A percentile compares a stretch with the other conserved stretches of the same genome.
These are phyloP conservation scores for Vigna reflexopilosa DNA, from an alignment of 306 rosid genomes.

Conservation along the genomic window DNA sequence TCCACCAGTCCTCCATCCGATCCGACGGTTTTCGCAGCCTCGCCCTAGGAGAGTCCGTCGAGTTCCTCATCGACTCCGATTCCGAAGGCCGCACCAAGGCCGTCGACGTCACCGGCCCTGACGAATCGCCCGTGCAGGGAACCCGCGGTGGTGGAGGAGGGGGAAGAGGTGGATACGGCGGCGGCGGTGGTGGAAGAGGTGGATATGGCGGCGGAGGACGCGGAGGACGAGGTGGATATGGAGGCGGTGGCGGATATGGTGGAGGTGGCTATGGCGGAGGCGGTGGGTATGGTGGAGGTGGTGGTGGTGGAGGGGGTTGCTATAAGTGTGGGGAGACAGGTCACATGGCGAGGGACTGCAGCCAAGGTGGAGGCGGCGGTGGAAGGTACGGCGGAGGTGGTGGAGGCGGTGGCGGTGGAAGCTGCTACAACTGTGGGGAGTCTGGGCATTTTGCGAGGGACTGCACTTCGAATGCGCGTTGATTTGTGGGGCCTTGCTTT, in stretches of 20 bases:
- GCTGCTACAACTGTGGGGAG: conserved; percentile 29
- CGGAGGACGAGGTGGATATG: conserved; percentile 9
- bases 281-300: conserved; percentile 25
- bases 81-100: conserved; percentile 74
- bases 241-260: conserved; percentile 39
- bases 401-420: neutral
- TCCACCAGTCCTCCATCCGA: conserved; percentile 83
- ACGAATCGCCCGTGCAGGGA: conserved; percentile 60
- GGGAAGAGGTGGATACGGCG: neutral
- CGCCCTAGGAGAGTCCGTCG: conserved; percentile 76
- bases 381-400: conserved; percentile 18
- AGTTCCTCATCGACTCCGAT: conserved; percentile 67
- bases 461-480: conserved; percentile 1
- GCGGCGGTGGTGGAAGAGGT: conserved; percentile 2
- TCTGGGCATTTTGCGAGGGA: conserved; percentile 11
- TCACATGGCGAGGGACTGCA: conserved; percentile 24
- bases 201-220: conserved; percentile 48
- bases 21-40: conserved; percentile 79
- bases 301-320: conserved; percentile 38
- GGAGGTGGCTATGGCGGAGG: neutral
- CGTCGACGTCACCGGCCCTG: conserved; percentile 77
- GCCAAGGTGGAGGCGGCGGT: conserved; percentile 9
- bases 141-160: conserved; percentile 49
- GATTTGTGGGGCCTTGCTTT: neutral
- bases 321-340: conserved; percentile 21